Conservation (phyloP, 2,329 filamentous ascomycete genomes). For the Chalaropsis ovoidea region DNA sequence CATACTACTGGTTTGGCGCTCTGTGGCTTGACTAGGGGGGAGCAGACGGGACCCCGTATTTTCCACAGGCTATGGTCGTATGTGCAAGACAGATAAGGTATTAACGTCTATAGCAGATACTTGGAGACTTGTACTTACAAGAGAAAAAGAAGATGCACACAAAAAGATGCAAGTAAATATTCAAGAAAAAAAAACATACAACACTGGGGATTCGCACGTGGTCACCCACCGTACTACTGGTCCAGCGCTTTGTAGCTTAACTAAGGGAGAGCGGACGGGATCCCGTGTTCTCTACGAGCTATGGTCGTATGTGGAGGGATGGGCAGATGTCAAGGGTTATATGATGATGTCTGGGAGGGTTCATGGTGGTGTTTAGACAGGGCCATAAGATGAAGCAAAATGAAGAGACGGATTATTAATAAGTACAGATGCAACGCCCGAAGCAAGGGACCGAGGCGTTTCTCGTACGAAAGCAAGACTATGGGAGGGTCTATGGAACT, state of each 20-base stretch:
- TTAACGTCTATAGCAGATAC: too few species aligned
- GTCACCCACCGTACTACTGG: too few species aligned
- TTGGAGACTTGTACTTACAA: too few species aligned
- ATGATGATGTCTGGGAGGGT: background rate
- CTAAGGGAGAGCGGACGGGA: too few species aligned
- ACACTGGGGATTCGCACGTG: too few species aligned
- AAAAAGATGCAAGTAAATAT: too few species aligned
- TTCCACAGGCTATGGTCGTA: constrained; percentile 17
- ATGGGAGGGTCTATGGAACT: background rate
- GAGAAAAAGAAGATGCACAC: too few species aligned
- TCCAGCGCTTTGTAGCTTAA: too few species aligned
- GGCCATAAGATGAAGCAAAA: background rate
- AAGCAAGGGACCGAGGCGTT: background rate
- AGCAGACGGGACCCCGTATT: constrained; percentile 18
- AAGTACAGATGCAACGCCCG: background rate
- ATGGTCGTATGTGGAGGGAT: background rate
- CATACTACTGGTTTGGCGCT: constrained; percentile 13
- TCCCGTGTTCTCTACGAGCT: too few species aligned
- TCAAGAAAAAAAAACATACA: too few species aligned
- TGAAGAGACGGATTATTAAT: background rate
- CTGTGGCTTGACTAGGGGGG: constrained; percentile 16
- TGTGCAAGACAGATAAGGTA: background rate
- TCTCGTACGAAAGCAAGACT: constrained; percentile 1
- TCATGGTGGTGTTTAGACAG: background rate
- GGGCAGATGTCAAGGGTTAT: background rate